Percentiles rank a stretch among this genome's conserved stretches.
These are phyloP conservation scores for Hymenoscyphus occultus DNA, from an alignment of 2,329 filamentous ascomycete species.

Conservation along the genomic window DNA sequence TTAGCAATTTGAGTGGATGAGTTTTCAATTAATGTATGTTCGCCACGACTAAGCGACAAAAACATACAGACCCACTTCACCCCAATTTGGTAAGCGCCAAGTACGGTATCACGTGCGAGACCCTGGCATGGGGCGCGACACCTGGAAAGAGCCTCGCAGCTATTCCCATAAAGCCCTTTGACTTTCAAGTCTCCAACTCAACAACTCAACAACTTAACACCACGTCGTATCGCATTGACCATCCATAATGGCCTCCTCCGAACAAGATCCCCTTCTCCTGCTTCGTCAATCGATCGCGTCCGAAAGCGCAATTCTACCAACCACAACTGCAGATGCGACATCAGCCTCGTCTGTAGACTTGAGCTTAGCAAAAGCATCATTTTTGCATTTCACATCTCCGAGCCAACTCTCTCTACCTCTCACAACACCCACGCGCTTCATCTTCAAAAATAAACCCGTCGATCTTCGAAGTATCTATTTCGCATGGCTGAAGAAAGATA, in stretches of 20 bases:
- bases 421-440: slow-evolving; percentile 77
- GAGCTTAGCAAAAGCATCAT: slow-evolving; percentile 70
- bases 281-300: slow-evolving; percentile 79
- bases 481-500: slow-evolving; percentile 91
- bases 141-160: background rate
- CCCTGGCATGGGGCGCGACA: background rate
- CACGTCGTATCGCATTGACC: slow-evolving; percentile 16
- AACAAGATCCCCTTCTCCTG: slow-evolving; percentile 74
- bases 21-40: no score
- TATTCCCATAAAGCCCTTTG: background rate
- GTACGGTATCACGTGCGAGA: slow-evolving; percentile 2
- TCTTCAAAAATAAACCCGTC: slow-evolving; percentile 69
- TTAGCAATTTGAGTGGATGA: no score
- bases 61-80: background rate
- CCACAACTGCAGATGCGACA: slow-evolving; percentile 63
- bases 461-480: slow-evolving; percentile 95
- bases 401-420: slow-evolving; percentile 63
- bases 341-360: slow-evolving; percentile 54
- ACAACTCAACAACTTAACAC: background rate
- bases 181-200: background rate
- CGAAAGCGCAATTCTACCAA: slow-evolving; percentile 67
- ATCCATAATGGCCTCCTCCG: slow-evolving; percentile 52
- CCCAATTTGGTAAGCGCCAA: slow-evolving; percentile 14
- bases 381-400: slow-evolving; percentile 69
- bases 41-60: no score